Conservation (phyloP, 139 green algal species). For the Chlorella sp. region DNA sequence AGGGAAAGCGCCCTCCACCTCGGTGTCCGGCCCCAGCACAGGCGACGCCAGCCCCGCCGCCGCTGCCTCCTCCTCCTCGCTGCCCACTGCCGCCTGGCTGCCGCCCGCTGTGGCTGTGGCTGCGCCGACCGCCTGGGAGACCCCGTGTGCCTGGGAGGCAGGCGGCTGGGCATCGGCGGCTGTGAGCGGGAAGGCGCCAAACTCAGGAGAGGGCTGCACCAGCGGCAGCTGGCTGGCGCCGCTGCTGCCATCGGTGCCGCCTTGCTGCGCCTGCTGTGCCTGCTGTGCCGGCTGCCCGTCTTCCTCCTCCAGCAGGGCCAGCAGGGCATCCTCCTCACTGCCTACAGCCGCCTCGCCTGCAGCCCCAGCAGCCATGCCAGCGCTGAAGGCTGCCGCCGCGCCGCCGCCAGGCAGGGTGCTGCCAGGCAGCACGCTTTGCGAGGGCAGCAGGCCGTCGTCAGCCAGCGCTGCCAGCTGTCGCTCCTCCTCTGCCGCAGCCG, state of each 20-base stretch:
- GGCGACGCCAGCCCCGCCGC: background rate
- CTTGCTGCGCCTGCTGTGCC: background rate
- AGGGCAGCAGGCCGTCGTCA: background rate
- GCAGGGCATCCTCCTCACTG: conserved; percentile 11
- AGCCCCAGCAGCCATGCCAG: background rate
- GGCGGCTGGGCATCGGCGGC: background rate
- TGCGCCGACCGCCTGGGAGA: too few species aligned
- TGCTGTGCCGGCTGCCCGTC: background rate
- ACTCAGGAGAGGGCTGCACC: background rate
- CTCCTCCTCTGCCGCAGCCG: conserved; percentile 15
- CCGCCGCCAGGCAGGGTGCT: background rate
- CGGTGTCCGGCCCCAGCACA: background rate
- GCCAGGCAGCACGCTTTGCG: background rate
- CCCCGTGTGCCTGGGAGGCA: too few species aligned
- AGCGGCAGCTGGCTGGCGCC: too few species aligned
- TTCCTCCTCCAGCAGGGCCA: conserved; percentile 22
- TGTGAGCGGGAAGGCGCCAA: background rate
- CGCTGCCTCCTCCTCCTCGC: background rate
- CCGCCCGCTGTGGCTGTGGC: background rate
- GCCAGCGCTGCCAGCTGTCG: conserved; percentile 28
- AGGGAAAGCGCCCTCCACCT: background rate
- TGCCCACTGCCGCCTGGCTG: background rate
- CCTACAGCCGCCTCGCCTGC: background rate
- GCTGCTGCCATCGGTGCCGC: background rate
- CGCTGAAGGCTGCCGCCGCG: background rate